Base-by-base conservation (phyloP, 225 moss, liverwort and hornwort genomes). In the Bryoerythrophyllum caledonicum region DNA sequence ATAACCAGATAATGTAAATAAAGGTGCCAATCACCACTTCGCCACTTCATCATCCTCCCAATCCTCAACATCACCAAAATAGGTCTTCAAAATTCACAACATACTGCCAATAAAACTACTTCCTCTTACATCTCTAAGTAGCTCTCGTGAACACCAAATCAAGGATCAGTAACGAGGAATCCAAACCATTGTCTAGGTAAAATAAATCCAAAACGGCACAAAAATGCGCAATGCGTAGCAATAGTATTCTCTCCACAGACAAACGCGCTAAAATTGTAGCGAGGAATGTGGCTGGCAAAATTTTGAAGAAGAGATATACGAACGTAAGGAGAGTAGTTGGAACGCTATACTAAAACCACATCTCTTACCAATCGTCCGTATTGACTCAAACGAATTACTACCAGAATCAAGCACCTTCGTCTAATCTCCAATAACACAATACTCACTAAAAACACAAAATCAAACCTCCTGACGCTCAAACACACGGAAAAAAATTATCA, bases 401-500 rank as follows among this genome's bases (percentile, higher is more conserved):
- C 67, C 60, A 3, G 53, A 75, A 71, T 72, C 24, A 48, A 55
- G 3, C 44, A 46, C 71, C 60, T 43, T 48, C 48, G 23, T 14
- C n/a, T 13, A 49, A 64, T 82, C 70, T 57, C 34, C 54, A 23
- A 34, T 11, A 63, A 41, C 53, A 61, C 38, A 55, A 48, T 46
- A 61, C 54, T 54, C 54, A 13, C 62, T 20, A 76, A 49, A 67
- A 63, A 10, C 30, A 28, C 9, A 52, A 0, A 53, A 48, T 0
- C n/a, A 75, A 38, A 82, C 57, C n/a, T 49, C 43, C 8, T 25
- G 21, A 72, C 71, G 37, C 35, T 14, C 66, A 28, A 55, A 67
- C 20, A 67, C 46, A 30, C 63, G 6, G n/a, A n/a, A n/a, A 7
- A 41, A 32, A 46, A 48, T 23, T 17, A 49, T 49, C 8, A 60